A percentile compares a stretch with the other conserved stretches of the same genome.
phyloP scores from a whole-genome alignment of 2,329 filamentous ascomycete species.

The Claviceps digitariae region DNA sequence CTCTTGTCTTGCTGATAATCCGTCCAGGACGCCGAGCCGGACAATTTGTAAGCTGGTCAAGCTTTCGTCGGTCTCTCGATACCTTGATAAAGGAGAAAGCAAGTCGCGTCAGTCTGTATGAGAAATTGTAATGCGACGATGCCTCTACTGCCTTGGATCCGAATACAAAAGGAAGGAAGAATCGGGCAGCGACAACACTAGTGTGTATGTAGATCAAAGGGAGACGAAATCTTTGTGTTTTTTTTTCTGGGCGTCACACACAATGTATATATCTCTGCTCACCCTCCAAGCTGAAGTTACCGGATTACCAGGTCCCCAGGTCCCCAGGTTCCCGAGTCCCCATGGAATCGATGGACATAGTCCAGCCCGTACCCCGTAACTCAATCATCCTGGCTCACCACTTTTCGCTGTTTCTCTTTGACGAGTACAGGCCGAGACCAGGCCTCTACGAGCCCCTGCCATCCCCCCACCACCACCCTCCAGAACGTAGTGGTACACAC shows the following conservation, averaged over 20 bases:
- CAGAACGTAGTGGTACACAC: constrained; percentile 2
- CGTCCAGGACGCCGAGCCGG: not conserved
- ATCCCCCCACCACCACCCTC: not conserved
- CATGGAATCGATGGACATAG: constrained; percentile 2
- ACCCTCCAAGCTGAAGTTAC: constrained; percentile 4
- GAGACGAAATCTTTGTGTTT: not conserved
- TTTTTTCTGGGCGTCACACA: constrained; percentile 5
- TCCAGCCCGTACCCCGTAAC: constrained; percentile 1
- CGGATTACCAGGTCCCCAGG: not conserved
- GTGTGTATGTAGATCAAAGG: constrained; percentile 1
- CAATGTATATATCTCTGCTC: constrained; percentile 9
- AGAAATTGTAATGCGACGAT: not conserved
- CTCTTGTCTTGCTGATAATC: not conserved
- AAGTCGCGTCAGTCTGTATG: not conserved
- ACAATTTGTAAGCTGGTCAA: not conserved
- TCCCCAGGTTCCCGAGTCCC: constrained; percentile 4
- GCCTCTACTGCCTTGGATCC: not conserved
- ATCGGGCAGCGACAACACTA: not conserved
- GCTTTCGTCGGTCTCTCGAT: not conserved
- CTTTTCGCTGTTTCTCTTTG: not conserved
- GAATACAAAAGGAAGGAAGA: constrained; percentile 1
- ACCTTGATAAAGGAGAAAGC: not conserved
- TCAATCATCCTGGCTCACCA: constrained; percentile 3
- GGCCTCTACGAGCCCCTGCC: not conserved
- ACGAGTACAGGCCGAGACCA: not conserved